Base-by-base conservation (phyloP, 2,329 filamentous ascomycete species). In the Keithomyces neogunnii region DNA sequence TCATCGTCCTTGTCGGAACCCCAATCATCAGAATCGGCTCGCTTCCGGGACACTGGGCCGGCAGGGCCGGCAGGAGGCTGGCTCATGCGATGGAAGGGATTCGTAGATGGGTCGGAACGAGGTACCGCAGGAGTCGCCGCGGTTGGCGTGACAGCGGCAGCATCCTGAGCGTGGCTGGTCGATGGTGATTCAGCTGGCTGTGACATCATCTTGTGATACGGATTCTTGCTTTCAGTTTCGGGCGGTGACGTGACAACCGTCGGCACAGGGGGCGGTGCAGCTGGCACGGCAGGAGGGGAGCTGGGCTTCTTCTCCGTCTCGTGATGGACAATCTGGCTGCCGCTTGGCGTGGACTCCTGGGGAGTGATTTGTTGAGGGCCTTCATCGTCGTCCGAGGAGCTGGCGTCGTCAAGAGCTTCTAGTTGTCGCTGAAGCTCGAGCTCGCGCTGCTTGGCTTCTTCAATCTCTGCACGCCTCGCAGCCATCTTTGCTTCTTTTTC, bases 71-170 rank as follows among this genome's bases (percentile, higher is more conserved):
- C 66, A 45, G 65, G 67, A 51, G 74, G 79, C 59, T 86, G 81
- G 4, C 86, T 82, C 64, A 95, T 82, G 51, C 90, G 87, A 67
- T 95, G 88, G 82, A 97, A 99, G 4, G 93, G 93, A 65, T 99
- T 99, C 8, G 89, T 97, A n/a, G 88, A 91, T 29, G 80, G 77
- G 45, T 84, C 77, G 35, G 79, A 69, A 58, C 61, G 73, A 29
- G 60, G 65, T 35, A 62, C 66, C 48, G 56, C 64, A 50, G 60
- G 67, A 42, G 59, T 63, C 45, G 66, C 64, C 31, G 65, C 66
- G 29, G 68, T 67, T 19, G 68, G 65, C 13, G 73, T 63, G 46
- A 74, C 63, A 28, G 74, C 63, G 29, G 72, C 63, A 32, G 75
- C 66, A 13, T 73, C 72, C 49, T 31, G 44, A 8, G 43, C 6